Base-by-base conservation (phyloP, 441 rosid genomes). In the Erodium texanum region DNA sequence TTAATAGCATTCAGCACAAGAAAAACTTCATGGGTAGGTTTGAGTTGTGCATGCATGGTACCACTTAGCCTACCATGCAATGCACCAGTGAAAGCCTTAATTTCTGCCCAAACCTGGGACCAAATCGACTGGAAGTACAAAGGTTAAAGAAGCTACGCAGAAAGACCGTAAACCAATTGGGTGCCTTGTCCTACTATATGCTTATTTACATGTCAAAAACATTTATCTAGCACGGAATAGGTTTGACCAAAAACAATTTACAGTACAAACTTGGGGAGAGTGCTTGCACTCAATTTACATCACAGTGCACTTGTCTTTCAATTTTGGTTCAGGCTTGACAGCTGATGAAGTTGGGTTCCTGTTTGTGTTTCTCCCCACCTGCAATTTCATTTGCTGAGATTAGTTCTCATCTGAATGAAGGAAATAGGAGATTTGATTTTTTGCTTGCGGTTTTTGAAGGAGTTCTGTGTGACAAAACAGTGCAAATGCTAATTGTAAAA, bases 221-320 rank as follows among this genome's bases (percentile, higher is more conserved):
- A 34, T 5, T 34, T 34, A 34, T 34, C 38, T 34, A 34, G 38
- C 38, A 34, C 38, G 8, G 38, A 24, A 11, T 59, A 59, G 64
- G 64, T 59, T 59, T 23, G 32, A 24, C 65, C 66, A 69, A 67
- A 68, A 58, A 70, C 67, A 83, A 86, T 82, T 81, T 88, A 86
- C 91, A 84, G 7, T 61, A 45, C 38, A 71, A 61, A 67, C 76
- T 70, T 65, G 22, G 61, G 74, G 64, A 23, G 36, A 23, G 71
- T 19, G 70, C 71, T 70, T 62, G 73, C 24, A 65, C 1, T 36
- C 66, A 38, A 67, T 75, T 91, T 87, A 92, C 99, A 94, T 88
- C 74, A 94, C 78, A 70, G 64, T 84, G 79, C 99, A 94, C 80
- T 82, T 94, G 2, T 85, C 96, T 76, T 92, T 91, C 56, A 89